phyloP scores from a whole-genome alignment of 108 stramenopile genomes.

The Bacterosira constricta region DNA sequence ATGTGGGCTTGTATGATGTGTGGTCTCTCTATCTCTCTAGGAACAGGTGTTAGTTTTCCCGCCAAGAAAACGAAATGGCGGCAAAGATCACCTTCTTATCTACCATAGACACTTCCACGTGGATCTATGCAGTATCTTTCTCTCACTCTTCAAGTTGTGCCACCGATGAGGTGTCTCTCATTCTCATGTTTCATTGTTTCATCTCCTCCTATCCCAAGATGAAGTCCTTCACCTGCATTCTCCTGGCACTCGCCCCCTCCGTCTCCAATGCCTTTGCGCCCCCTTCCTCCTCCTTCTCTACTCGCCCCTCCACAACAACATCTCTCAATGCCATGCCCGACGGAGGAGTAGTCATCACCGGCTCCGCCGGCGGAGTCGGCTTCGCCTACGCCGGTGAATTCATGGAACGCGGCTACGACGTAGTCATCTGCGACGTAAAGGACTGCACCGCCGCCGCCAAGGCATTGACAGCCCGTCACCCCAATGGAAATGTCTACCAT shows the following conservation, averaged over 20 bases:
- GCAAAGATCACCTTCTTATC: too few relatives aligned
- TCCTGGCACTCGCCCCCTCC: slow-evolving; percentile 9
- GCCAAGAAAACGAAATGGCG: too few relatives aligned
- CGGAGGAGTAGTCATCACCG: slow-evolving; percentile 87
- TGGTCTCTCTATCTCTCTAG: too few relatives aligned
- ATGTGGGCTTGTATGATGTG: too few relatives aligned
- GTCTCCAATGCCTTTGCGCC: slow-evolving; percentile 22
- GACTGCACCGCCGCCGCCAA: slow-evolving; percentile 78
- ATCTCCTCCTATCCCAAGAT: slow-evolving; percentile 2
- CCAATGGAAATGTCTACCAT: slow-evolving; percentile 73
- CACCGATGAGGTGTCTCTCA: too few relatives aligned
- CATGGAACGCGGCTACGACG: slow-evolving; percentile 86
- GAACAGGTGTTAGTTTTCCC: too few relatives aligned
- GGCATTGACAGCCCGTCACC: slow-evolving; percentile 64
- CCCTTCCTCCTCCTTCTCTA: slow-evolving; percentile 5
- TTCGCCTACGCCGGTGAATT: slow-evolving; percentile 94
- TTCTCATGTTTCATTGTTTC: too few relatives aligned
- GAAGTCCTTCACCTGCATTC: slow-evolving; percentile 23
- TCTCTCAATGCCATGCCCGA: slow-evolving; percentile 41
- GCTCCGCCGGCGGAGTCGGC: slow-evolving; percentile 87
- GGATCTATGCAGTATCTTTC: too few relatives aligned
- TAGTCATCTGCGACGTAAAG: slow-evolving; percentile 90
- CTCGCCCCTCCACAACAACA: slow-evolving; percentile 1
- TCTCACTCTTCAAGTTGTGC: too few relatives aligned
- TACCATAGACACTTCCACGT: too few relatives aligned